These are phyloP conservation scores for Phytopythium litorale DNA, from an alignment of 352 stramenopile genomes.

Conservation along the genomic window DNA sequence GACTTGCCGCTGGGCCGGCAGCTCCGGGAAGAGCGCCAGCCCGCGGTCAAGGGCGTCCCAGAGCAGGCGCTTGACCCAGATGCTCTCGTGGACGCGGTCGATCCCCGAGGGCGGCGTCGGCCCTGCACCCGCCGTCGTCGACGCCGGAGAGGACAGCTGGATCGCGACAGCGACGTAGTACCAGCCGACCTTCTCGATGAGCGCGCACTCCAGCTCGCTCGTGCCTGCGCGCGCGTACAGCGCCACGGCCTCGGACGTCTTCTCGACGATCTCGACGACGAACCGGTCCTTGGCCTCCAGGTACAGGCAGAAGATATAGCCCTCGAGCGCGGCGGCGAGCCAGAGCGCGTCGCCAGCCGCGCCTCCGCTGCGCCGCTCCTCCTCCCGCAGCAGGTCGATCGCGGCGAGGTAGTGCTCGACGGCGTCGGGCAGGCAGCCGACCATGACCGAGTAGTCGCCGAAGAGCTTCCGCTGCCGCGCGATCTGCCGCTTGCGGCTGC, in stretches of 20 bases:
- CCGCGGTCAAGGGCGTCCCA: constrained; percentile 68
- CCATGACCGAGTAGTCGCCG: constrained; percentile 72
- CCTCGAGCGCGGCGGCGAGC: constrained; percentile 79
- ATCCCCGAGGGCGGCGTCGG: constrained; percentile 8
- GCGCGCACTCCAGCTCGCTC: constrained; percentile 59
- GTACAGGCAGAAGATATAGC: constrained; percentile 60
- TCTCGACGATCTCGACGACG: constrained; percentile 71
- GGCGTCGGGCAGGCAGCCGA: constrained; percentile 60
- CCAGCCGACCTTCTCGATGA: constrained; percentile 68
- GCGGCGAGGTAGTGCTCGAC: constrained; percentile 66
- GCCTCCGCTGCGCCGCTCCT: constrained; percentile 61
- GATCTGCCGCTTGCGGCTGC: constrained; percentile 42
- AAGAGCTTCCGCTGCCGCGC: constrained; percentile 74
- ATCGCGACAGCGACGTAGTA: constrained; percentile 59
- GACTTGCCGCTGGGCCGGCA: constrained; percentile 46
- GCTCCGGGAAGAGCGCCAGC: constrained; percentile 42
- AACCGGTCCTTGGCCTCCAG: constrained; percentile 51
- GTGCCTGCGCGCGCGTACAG: constrained; percentile 68
- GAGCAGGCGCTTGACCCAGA: constrained; percentile 70
- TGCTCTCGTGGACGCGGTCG: constrained; percentile 43
- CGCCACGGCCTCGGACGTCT: constrained; percentile 61
- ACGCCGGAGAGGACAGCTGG: constrained; percentile 10
- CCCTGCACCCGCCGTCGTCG: not conserved
- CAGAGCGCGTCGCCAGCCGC: constrained; percentile 56
- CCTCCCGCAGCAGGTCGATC: constrained; percentile 71